Conservation (phyloP, 2,329 filamentous ascomycete species). For the Uncinocarpus reesii region DNA sequence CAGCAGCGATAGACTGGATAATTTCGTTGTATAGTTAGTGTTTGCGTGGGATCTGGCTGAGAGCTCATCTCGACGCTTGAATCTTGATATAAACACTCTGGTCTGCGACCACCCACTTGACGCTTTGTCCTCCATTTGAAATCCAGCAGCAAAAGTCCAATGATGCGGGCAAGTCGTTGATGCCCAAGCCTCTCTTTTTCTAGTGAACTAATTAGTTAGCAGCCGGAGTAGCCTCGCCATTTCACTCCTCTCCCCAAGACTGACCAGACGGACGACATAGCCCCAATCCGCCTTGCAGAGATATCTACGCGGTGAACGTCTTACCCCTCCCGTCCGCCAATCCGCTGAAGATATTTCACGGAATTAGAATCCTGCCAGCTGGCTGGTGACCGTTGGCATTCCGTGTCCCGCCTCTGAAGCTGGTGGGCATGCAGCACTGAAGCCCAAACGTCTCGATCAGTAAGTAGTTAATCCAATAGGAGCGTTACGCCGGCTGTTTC, state of each 20-base stretch:
- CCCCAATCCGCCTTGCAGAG: not conserved
- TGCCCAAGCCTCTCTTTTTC: not conserved
- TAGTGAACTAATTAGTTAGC: no score
- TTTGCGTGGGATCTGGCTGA: no score
- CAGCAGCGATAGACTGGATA: no score
- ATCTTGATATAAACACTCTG: no score
- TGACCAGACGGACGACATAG: no score
- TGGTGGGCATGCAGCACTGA: conserved; percentile 6
- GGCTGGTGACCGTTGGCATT: conserved; percentile 11
- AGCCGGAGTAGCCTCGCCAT: not conserved
- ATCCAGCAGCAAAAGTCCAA: not conserved
- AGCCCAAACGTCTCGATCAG: not conserved
- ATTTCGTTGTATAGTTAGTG: no score
- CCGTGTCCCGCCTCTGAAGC: not conserved
- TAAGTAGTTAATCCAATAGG: conserved; percentile 4
- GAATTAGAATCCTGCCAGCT: conserved; percentile 11
- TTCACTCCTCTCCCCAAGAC: not conserved
- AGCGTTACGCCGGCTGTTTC: not conserved
- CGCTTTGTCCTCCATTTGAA: not conserved
- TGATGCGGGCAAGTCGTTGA: not conserved
- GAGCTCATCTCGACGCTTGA: no score
- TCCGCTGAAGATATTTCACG: not conserved
- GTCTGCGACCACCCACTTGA: no score
- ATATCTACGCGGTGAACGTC: not conserved
- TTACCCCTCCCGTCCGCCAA: not conserved